Percentiles rank a stretch among this genome's conserved stretches.
Conservation (phyloP, 148 eudicot species). For the Rhododendron vialii region DNA sequence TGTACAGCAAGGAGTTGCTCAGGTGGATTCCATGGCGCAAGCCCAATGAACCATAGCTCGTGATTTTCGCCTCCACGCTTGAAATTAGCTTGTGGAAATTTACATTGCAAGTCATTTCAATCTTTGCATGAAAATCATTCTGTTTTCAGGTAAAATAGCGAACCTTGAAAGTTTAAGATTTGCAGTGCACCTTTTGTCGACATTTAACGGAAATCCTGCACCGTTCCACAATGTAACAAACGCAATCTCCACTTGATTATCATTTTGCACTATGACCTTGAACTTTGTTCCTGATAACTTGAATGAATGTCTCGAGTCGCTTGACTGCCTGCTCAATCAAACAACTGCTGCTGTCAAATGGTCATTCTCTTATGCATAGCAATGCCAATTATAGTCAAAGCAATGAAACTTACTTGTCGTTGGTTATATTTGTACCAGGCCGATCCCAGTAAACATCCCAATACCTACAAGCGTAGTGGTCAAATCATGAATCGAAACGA, state of each 20-base stretch:
- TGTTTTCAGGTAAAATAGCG: not conserved
- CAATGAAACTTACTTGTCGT: not conserved
- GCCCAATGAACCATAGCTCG: not conserved
- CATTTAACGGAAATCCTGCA: constrained; percentile 37
- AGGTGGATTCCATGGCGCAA: not conserved
- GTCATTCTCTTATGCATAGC: not conserved
- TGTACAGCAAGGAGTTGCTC: not conserved
- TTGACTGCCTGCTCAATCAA: not conserved
- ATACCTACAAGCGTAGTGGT: constrained; percentile 28
- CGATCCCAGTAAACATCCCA: constrained; percentile 40
- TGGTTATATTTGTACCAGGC: not conserved
- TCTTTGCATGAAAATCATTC: not conserved
- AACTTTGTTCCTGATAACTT: constrained; percentile 44
- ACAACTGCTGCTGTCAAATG: not conserved
- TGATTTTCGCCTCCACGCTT: not conserved
- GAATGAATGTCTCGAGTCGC: constrained; percentile 7
- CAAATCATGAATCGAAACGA: not conserved
- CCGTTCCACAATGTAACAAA: constrained; percentile 41
- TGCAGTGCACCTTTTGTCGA: constrained; percentile 39
- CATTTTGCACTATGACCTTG: constrained; percentile 34
- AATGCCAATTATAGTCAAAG: not conserved
- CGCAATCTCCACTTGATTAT: constrained; percentile 54
- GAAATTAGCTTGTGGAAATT: not conserved
- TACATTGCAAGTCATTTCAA: not conserved
- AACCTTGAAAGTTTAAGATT: not conserved